These are phyloP conservation scores for Lentinula sp. DNA, from an alignment of 768 basidiomycete genomes.

Conservation along the genomic window DNA sequence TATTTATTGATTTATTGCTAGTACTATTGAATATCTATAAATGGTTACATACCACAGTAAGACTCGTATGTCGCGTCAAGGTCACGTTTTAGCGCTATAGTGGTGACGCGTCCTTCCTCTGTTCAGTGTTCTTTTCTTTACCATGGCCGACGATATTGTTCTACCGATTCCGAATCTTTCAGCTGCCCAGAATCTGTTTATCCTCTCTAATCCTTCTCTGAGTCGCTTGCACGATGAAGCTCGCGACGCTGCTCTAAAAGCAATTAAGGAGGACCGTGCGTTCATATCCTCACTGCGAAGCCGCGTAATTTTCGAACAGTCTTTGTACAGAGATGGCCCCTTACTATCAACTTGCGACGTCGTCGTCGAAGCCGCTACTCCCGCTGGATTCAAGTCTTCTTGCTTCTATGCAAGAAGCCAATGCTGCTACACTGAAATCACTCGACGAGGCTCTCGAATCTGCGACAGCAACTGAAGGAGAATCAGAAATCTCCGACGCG, in stretches of 20 bases:
- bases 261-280: conserved; percentile 77
- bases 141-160: conserved; percentile 81
- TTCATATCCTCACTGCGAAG: conserved; percentile 12
- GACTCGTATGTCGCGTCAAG: background rate
- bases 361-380: conserved; percentile 37
- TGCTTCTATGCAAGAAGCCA: conserved; percentile 57
- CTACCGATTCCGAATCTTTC: conserved; percentile 83
- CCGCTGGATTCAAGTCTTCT: conserved; percentile 49
- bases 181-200: conserved; percentile 75
- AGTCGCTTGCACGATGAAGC: conserved; percentile 63
- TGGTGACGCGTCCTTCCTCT: conserved; percentile 12
- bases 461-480: conserved; percentile 87
- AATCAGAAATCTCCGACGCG: conserved; percentile 88
- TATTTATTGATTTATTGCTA: conserved; percentile 2
- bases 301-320: background rate
- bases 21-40: background rate
- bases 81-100: background rate
- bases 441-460: conserved; percentile 78
- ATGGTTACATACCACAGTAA: too few relatives aligned
- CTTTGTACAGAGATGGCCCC: conserved; percentile 76
- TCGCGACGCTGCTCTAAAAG: conserved; percentile 56
- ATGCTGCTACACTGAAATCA: conserved; percentile 63
- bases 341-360: conserved; percentile 60
- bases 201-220: conserved; percentile 57
- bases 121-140: background rate